A percentile compares a stretch with the other conserved stretches of the same genome.
These are phyloP conservation scores for Rhodocollybia butyracea DNA, from an alignment of 768 basidiomycete species.

Conservation along the genomic window DNA sequence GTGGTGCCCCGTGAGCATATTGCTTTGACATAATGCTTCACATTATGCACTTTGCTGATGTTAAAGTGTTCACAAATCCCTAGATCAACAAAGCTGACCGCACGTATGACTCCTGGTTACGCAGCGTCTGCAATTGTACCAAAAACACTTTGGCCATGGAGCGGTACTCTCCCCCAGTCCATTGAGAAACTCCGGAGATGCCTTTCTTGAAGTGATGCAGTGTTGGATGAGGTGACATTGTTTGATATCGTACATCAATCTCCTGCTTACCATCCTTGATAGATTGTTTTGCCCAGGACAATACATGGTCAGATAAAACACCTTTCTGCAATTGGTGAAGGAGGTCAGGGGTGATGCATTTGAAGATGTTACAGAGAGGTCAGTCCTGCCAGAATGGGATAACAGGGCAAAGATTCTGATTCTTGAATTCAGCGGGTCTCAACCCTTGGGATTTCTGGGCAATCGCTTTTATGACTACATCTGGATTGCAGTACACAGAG, in stretches of 20 bases:
- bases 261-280: conserved; percentile 20
- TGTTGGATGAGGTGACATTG: conserved; percentile 24
- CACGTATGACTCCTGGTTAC: conserved; percentile 16
- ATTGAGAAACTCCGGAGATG: conserved; percentile 35
- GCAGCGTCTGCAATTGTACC: conserved; percentile 25
- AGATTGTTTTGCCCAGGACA: conserved; percentile 26
- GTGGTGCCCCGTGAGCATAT: conserved; percentile 26
- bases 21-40: conserved; percentile 26
- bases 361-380: conserved; percentile 38
- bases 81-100: conserved; percentile 22
- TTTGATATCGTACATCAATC: conserved; percentile 30
- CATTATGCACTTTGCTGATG: conserved; percentile 34
- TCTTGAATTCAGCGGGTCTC: background rate
- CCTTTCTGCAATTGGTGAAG: conserved; percentile 51
- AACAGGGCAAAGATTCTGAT: background rate
- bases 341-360: conserved; percentile 36
- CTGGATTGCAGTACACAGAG: background rate
- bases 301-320: conserved; percentile 42
- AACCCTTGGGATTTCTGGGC: background rate
- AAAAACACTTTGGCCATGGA: conserved; percentile 33
- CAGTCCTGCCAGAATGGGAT: conserved; percentile 39
- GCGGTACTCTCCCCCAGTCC: conserved; percentile 42
- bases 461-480: background rate
- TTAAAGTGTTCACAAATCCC: conserved; percentile 30
- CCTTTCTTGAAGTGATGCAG: conserved; percentile 41